Evolutionary conservation across 768 basidiomycete species (phyloP), one percentile per base, ranked within the genome.

Genomic region (Lactarius quietus): DNA sequence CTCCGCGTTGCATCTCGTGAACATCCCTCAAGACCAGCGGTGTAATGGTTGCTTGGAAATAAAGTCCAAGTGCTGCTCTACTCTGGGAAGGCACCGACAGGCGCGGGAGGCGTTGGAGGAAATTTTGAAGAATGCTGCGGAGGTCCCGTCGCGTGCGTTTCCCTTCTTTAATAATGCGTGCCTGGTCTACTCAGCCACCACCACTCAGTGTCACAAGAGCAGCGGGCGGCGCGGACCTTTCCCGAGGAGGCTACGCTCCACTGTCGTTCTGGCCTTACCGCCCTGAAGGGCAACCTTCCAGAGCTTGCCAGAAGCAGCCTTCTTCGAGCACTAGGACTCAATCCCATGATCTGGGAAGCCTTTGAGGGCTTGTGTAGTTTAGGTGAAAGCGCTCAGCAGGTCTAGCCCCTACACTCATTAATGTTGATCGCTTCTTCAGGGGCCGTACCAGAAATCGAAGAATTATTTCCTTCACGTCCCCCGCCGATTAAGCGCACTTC

Each of bases 261-360:
- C 67, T 93, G 93, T 82, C 83, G 86, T 71, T 83, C 90, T 56
- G 94, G 93, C 48, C 82, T 78, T 43, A 84, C 87, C 75, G 91
- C 93, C 36, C 71, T 87, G 73, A 91, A 88, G 75, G 92, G 89
- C 57, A 92, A 93, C 74, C 81, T 90, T 64, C 83, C 83, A 3
- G 87, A 89, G 61, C 83, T 85, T 69, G 94, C 94, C n/a, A 78
- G 82, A 29, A 72, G 77, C 61, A 88, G 86, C 72, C 95, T 89
- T 74, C 81, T 81, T 54, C 83, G 86, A 64, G 90, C 93, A 31
- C 79, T 97, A 66, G 74, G 79, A 17, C 73, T 86, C 55, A 88
- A 93, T 72, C 91, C 92, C 36, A 83, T 92, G 73, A 76, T 95
- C 61, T 96, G 93, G 93, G 94, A 97, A 74, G 94, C 94, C 6